A percentile compares a stretch with the other conserved stretches of the same genome.
phyloP scores from a whole-genome alignment of 1,284 basidiomycete genomes.

The Melampsora larici-populina region DNA sequence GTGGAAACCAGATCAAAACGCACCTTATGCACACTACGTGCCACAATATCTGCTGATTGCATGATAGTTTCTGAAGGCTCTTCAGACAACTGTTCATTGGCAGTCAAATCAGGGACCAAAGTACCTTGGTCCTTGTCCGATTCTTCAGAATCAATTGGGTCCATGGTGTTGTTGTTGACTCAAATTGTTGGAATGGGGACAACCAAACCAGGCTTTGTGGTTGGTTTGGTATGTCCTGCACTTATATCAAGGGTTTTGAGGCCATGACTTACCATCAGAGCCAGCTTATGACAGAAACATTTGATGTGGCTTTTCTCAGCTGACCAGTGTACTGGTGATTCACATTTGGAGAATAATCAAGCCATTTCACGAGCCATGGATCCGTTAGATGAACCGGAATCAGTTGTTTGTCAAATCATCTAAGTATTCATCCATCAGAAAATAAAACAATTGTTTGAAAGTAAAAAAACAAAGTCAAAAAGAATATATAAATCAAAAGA shows the following conservation, averaged over 20 bases:
- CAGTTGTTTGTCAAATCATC: conserved; percentile 9
- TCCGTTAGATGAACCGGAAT: conserved; percentile 4
- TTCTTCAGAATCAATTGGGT: not conserved
- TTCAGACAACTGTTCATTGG: not conserved
- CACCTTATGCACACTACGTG: too few relatives aligned
- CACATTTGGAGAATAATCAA: not conserved
- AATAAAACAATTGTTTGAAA: not conserved
- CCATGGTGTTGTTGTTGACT: not conserved
- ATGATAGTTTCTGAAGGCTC: too few relatives aligned
- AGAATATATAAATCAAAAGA: not conserved
- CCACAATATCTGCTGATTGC: too few relatives aligned
- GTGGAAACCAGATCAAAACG: too few relatives aligned
- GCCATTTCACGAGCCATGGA: conserved; percentile 10
- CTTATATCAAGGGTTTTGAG: too few relatives aligned
- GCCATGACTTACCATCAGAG: conserved; percentile 10
- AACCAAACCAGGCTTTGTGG: too few relatives aligned
- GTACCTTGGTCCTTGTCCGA: not conserved
- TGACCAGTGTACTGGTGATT: not conserved
- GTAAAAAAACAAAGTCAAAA: not conserved
- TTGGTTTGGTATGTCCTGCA: not conserved
- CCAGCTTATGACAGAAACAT: not conserved
- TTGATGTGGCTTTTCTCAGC: conserved; percentile 4
- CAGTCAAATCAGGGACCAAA: not conserved
- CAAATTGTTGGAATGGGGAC: not conserved
- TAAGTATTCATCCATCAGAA: not conserved